Evolutionary conservation across 2,329 filamentous ascomycete species (phyloP), one percentile per base, ranked within the genome.

Genomic region (Cryphonectria naterciae): DNA sequence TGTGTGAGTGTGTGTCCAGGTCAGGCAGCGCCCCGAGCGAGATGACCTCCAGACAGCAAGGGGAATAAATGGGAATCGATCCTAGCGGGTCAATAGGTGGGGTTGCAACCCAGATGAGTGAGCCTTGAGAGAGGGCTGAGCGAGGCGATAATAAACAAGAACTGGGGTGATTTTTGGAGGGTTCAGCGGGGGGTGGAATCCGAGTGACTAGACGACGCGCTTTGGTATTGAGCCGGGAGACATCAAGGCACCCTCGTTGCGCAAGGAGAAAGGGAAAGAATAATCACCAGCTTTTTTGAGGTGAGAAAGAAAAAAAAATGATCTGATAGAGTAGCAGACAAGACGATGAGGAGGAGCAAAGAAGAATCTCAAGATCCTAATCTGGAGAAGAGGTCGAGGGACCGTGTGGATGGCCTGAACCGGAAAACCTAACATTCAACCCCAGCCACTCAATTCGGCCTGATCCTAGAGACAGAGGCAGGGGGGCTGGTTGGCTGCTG

Each of bases 171-270:
- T 22, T 49, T 17, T 49, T 17, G 43, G 69, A 49, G n/a, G 46
- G 46, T 52, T 52, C 62, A 52, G 41, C 56, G 28, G 35, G 28
- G 67, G 64, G 56, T 54, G 49, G 68, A 35, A 35, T 69, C 56
- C 41, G 67, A 49, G n/a, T 71, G 64, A 70, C 54, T 68, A 49
- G 41, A 64, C 37, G 19, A 72, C 52, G 43, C 10, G 58, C 28
- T 25, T 39, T 61, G 25, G 39, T 35, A 52, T 32, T 32, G 28
- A 49, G 65, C 58, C 41, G 22, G 4, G 46, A 72, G 61, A 68
- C 64, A 70, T 67, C 61, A 65, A 60, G 68, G 54, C 61, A 63
- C 71, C 66, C 69, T 49, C 71, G 65, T 66, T 62, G 66, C 66
- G 62, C 19, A 52, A 64, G 60, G 62, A 15, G 13, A 43, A 43